Conservation (phyloP, 106 monocot species). For the Dendrobium officinale region DNA sequence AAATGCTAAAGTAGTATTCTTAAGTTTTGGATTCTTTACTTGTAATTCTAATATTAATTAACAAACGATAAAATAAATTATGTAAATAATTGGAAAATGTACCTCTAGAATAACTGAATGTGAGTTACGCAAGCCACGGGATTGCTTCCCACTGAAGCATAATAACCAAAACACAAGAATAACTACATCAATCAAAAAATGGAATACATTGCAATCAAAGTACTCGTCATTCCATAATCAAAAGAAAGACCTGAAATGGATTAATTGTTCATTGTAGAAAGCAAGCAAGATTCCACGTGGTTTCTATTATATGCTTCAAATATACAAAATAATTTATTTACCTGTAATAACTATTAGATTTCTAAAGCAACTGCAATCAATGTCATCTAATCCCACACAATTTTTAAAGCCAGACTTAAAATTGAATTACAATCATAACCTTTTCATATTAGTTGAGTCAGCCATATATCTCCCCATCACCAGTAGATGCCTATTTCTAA, state of each 20-base stretch:
- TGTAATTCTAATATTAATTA: background rate
- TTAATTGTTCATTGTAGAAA: background rate
- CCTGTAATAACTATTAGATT: background rate
- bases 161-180: background rate
- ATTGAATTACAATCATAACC: no score
- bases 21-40: background rate
- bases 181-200: background rate
- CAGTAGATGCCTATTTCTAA: no score
- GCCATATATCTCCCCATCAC: no score
- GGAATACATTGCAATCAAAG: background rate
- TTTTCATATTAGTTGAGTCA: no score
- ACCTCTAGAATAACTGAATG: constrained; percentile 58
- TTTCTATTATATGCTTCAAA: background rate
- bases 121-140: constrained; percentile 84
- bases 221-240: background rate
- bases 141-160: constrained; percentile 52
- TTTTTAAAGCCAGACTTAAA: no score
- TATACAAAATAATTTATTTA: background rate
- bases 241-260: background rate
- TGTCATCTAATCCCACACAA: background rate
- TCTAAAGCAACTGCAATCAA: background rate
- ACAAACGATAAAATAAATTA: background rate
- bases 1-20: background rate
- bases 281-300: background rate
- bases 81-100: background rate